Percentiles rank a stretch among this genome's conserved stretches.
These are phyloP conservation scores for Cordyceps javanica DNA, from an alignment of 2,329 filamentous ascomycete species.

Conservation along the genomic window DNA sequence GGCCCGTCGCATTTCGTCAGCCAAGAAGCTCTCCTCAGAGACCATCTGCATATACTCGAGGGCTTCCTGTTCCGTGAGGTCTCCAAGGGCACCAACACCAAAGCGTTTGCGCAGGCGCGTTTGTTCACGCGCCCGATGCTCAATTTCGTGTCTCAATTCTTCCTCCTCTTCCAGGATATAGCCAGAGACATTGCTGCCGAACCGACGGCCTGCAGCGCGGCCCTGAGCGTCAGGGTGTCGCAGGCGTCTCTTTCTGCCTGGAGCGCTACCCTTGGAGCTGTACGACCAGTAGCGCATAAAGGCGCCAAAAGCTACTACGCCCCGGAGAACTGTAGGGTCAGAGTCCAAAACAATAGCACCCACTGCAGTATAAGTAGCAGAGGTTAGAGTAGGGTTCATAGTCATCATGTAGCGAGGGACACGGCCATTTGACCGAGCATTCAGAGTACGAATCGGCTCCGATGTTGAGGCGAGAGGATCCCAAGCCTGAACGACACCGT, in stretches of 20 bases:
- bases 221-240: slow-evolving; percentile 59
- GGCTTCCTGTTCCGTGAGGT: slow-evolving; percentile 60
- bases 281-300: slow-evolving; percentile 92
- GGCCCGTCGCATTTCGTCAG: slow-evolving; percentile 50
- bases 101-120: slow-evolving; percentile 72
- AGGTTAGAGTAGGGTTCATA: slow-evolving; percentile 51
- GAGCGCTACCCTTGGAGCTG: slow-evolving; percentile 71
- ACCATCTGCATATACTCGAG: slow-evolving; percentile 60
- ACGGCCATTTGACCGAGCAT: slow-evolving; percentile 75
- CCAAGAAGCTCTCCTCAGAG: slow-evolving; percentile 46
- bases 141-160: slow-evolving; percentile 70
- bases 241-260: slow-evolving; percentile 70
- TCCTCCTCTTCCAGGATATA: slow-evolving; percentile 83
- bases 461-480: slow-evolving; percentile 80
- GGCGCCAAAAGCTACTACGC: slow-evolving; percentile 79
- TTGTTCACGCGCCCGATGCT: slow-evolving; percentile 59
- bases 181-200: slow-evolving; percentile 65
- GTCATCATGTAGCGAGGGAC: slow-evolving; percentile 65
- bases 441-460: slow-evolving; percentile 77
- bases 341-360: slow-evolving; percentile 83
- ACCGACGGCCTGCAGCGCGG: slow-evolving; percentile 42
- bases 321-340: slow-evolving; percentile 77
- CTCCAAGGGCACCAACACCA: slow-evolving; percentile 65
- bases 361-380: slow-evolving; percentile 73
- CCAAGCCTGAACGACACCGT: slow-evolving; percentile 94